These are phyloP conservation scores for Rhodamnia rubescens DNA, from an alignment of 345 rosid genomes.

Conservation along the genomic window DNA sequence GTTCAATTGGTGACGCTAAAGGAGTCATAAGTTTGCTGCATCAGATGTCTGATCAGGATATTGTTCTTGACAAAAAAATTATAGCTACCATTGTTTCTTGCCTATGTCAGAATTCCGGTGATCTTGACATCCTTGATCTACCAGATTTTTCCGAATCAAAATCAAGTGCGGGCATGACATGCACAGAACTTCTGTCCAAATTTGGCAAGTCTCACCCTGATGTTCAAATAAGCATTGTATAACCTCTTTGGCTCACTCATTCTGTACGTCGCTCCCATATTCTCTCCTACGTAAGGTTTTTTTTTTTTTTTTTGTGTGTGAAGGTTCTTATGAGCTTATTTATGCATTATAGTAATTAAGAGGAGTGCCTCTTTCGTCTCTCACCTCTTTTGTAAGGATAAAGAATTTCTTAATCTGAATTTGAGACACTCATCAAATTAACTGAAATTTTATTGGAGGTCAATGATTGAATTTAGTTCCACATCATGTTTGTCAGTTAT, in stretches of 20 bases:
- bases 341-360: not conserved
- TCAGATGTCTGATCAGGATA: constrained; percentile 38
- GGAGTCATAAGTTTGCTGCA: constrained; percentile 33
- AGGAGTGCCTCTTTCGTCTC: not conserved
- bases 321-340: not conserved
- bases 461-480: not conserved
- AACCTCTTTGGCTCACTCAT: not conserved
- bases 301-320: too few relatives aligned
- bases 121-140: constrained; percentile 21
- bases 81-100: constrained; percentile 38
- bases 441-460: not conserved
- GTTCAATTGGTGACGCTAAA: constrained; percentile 31
- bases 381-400: not conserved
- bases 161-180: constrained; percentile 11
- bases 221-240: constrained; percentile 1
- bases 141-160: constrained; percentile 26
- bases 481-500: not conserved
- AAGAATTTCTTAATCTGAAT: not conserved
- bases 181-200: constrained; percentile 18
- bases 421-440: not conserved
- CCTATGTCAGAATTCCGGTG: constrained; percentile 29
- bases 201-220: constrained; percentile 3
- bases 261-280: not conserved
- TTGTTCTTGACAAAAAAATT: constrained; percentile 31
- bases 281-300: not conserved